phyloP scores from a whole-genome alignment of 192 early-diverging fungal genomes.

The Linnemannia hyalina region DNA sequence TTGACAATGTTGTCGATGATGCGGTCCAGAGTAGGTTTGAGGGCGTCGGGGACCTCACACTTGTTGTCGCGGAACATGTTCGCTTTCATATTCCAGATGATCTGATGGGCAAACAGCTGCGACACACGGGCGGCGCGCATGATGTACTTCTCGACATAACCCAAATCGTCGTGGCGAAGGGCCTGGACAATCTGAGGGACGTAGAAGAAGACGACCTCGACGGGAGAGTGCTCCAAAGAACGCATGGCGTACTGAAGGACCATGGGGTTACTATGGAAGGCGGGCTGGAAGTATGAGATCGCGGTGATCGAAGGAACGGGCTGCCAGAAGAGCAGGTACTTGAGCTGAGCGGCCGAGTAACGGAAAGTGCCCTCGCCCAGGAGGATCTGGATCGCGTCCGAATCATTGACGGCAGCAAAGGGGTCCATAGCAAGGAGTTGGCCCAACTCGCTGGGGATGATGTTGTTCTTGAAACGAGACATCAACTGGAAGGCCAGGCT shows the following conservation, averaged over 20 bases:
- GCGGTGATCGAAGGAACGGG: conserved; percentile 93
- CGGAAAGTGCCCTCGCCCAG: conserved; percentile 69
- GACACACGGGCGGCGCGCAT: conserved; percentile 92
- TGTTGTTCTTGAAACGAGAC: conserved; percentile 76
- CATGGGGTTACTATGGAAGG: conserved; percentile 83
- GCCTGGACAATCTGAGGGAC: conserved; percentile 98
- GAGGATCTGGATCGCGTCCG: conserved; percentile 81
- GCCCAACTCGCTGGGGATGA: conserved; percentile 76
- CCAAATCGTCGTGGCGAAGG: conserved; percentile 85
- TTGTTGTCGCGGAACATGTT: conserved; percentile 76
- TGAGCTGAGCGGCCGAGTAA: conserved; percentile 35
- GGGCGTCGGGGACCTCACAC: conserved; percentile 72
- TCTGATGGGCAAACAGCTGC: conserved; percentile 99
- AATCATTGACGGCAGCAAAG: conserved; percentile 73
- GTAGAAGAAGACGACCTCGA: conserved; percentile 99
- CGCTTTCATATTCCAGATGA: conserved; percentile 99
- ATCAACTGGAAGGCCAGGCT: conserved; percentile 83
- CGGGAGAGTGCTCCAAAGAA: conserved; percentile 87
- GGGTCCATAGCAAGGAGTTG: conserved; percentile 72
- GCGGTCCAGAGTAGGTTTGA: conserved; percentile 93
- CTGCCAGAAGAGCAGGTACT: conserved; percentile 91
- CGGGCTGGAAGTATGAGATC: conserved; percentile 80
- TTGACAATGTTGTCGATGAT: conserved; percentile 86
- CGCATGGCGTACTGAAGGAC: conserved; percentile 95
- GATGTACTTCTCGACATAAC: conserved; percentile 96